These are phyloP conservation scores for Cubamyces lactineus DNA, from an alignment of 768 basidiomycete species.

Conservation along the genomic window DNA sequence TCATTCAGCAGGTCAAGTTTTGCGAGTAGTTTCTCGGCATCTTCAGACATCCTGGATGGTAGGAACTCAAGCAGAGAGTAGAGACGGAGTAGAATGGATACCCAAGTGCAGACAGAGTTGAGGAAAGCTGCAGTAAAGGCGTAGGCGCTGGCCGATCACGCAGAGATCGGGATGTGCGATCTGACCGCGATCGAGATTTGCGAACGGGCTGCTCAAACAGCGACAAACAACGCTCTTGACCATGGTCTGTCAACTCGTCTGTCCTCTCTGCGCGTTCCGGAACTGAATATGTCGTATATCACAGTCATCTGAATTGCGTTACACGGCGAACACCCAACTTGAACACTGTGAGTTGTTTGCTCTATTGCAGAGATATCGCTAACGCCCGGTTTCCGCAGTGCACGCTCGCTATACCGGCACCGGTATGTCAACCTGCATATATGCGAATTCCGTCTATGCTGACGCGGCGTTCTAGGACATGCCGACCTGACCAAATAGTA, in stretches of 20 bases:
- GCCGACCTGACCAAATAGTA: conserved; percentile 97
- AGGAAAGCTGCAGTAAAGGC: neutral
- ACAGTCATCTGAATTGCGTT: conserved; percentile 89
- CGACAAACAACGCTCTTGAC: conserved; percentile 21
- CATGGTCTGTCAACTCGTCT: conserved; percentile 30
- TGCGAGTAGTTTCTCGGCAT: conserved; percentile 39
- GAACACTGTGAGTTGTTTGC: conserved; percentile 78
- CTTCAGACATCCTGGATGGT: conserved; percentile 37
- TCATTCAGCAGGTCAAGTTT: conserved; percentile 52
- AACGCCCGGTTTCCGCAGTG: conserved; percentile 51
- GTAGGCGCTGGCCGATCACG: conserved; percentile 15
- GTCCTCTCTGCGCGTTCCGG: neutral
- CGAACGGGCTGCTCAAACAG: neutral
- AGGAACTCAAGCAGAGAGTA: neutral
- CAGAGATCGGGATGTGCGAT: conserved; percentile 10
- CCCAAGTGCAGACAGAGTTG: too few species aligned
- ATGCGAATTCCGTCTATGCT: neutral
- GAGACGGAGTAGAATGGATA: too few species aligned
- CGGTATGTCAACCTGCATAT: conserved; percentile 52
- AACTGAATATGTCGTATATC: conserved; percentile 17
- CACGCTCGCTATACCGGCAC: conserved; percentile 97
- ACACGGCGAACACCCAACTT: conserved; percentile 94
- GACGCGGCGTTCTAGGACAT: conserved; percentile 60
- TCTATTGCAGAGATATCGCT: conserved; percentile 7
- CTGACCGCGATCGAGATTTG: conserved; percentile 5